phyloP scores from a whole-genome alignment of 2,329 filamentous ascomycete species.

The Fusarium anthophilum region DNA sequence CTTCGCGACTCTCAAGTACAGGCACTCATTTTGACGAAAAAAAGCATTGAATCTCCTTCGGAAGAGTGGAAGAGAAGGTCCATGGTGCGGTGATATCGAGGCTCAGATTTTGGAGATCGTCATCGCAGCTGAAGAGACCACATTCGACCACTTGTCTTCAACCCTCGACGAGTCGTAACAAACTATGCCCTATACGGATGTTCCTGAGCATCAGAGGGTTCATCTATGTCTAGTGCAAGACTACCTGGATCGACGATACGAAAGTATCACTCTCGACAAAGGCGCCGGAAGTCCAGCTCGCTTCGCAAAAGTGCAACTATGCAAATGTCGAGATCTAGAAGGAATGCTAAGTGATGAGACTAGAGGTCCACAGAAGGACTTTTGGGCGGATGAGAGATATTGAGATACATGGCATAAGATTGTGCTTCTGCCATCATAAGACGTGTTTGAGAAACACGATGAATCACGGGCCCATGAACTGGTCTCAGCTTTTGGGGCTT shows the following conservation, averaged over 20 bases:
- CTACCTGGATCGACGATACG: not conserved
- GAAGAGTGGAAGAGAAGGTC: constrained; percentile 20
- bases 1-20: constrained; percentile 8
- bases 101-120: not conserved
- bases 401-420: not conserved
- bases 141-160: accelerated
- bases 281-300: not conserved
- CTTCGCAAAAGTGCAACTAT: not conserved
- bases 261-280: not conserved
- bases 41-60: not conserved
- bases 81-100: constrained; percentile 19
- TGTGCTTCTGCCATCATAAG: not conserved
- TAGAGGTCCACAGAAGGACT: not conserved
- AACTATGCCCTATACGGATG: accelerated
- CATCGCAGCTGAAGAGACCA: constrained; percentile 5
- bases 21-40: constrained; percentile 9
- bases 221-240: not conserved
- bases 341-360: not conserved
- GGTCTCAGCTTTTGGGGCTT: not conserved
- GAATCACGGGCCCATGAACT: no score
- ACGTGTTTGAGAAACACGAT: not conserved
- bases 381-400: not conserved
- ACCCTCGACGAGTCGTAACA: accelerated
- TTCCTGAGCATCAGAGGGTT: not conserved
- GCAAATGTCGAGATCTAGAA: not conserved